Percentiles rank a stretch among this genome's conserved stretches.
These are phyloP conservation scores for Apophysomyces ossiformis DNA, from an alignment of 371 early-diverging fungal genomes.

Conservation along the genomic window DNA sequence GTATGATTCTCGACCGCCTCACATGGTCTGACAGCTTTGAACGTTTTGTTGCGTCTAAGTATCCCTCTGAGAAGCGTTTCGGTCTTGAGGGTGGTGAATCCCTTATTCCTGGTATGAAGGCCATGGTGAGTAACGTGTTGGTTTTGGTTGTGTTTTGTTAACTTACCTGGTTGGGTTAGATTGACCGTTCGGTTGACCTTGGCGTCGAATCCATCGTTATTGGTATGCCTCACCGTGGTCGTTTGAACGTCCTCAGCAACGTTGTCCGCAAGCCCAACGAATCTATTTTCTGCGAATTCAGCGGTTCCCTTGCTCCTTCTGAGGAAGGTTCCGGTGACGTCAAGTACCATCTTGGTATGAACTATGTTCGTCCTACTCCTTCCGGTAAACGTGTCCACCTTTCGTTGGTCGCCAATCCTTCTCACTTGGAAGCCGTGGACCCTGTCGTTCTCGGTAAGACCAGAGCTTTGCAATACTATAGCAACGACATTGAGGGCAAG, in stretches of 20 bases:
- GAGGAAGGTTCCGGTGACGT: slow-evolving; percentile 98
- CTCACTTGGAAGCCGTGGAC: slow-evolving; percentile 97
- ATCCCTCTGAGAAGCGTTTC: slow-evolving; percentile 96
- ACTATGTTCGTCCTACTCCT: slow-evolving; percentile 93
- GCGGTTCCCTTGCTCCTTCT: slow-evolving; percentile 72
- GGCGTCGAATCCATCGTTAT: slow-evolving; percentile 94
- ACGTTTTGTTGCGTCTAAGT: slow-evolving; percentile 94
- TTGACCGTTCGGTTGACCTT: slow-evolving; percentile 91
- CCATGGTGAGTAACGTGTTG: slow-evolving; percentile 65
- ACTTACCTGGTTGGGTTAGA: slow-evolving; percentile 44
- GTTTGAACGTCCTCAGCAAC: slow-evolving; percentile 96
- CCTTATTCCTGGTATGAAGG: slow-evolving; percentile 97
- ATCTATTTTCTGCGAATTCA: slow-evolving; percentile 97
- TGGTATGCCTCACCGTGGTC: slow-evolving; percentile 99
- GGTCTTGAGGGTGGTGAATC: slow-evolving; percentile 97
- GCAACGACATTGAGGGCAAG: slow-evolving; percentile 78
- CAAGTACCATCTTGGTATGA: slow-evolving; percentile 98
- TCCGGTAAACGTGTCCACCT: slow-evolving; percentile 95
- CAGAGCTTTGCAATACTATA: slow-evolving; percentile 92
- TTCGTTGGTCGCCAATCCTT: slow-evolving; percentile 97
- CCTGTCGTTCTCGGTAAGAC: slow-evolving; percentile 98
- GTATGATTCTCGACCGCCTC: slow-evolving; percentile 91
- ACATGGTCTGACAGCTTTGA: slow-evolving; percentile 97
- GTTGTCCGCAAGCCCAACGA: slow-evolving; percentile 98
- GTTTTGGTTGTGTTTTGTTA: not conserved